These are phyloP conservation scores for Pichia sporocuriosa DNA, from an alignment of 805 yeast species.

Conservation along the genomic window DNA sequence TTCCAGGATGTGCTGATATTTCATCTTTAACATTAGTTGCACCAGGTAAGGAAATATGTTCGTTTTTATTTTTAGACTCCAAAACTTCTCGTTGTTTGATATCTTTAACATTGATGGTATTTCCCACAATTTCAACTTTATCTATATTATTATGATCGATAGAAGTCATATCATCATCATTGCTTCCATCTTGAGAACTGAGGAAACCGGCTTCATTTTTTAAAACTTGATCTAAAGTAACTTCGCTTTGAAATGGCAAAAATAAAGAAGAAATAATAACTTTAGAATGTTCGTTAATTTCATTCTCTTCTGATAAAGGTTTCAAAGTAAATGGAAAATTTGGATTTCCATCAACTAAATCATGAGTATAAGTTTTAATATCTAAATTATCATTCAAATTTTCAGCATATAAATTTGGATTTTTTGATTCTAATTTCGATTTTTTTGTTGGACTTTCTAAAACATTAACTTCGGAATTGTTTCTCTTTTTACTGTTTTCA, in stretches of 20 bases:
- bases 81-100: too few relatives aligned
- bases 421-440: not conserved
- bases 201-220: not conserved
- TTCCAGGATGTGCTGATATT: too few relatives aligned
- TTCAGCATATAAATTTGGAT: not conserved
- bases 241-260: constrained; percentile 34
- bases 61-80: too few relatives aligned
- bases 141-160: not conserved
- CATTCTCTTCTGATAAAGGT: constrained; percentile 31
- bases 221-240: constrained; percentile 15
- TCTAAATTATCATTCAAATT: not conserved
- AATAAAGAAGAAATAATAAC: constrained; percentile 45
- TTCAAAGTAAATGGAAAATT: constrained; percentile 43
- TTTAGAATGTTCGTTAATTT: constrained; percentile 26
- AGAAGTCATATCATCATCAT: not conserved
- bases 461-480: not conserved
- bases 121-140: not conserved
- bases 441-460: constrained; percentile 31
- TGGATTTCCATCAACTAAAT: constrained; percentile 33
- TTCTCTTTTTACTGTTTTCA: constrained; percentile 5
- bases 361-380: constrained; percentile 27
- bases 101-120: not conserved
- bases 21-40: not conserved
- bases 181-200: constrained; percentile 18
- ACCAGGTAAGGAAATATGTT: too few relatives aligned